These are phyloP conservation scores for Lactifluus pinguis DNA, from an alignment of 768 basidiomycete genomes.

Conservation along the genomic window DNA sequence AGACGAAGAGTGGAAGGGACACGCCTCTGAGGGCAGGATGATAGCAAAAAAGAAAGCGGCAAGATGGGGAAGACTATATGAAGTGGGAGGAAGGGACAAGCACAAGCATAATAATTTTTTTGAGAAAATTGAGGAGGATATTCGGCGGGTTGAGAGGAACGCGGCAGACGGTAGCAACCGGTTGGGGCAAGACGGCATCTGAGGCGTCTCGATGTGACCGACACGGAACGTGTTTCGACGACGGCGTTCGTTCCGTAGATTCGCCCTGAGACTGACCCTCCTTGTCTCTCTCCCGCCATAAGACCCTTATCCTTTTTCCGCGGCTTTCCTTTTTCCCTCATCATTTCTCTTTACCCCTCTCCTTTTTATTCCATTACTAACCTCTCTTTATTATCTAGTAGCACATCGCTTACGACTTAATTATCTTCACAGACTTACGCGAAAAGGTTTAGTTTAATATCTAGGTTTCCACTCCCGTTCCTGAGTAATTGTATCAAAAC, in stretches of 20 bases:
- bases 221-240: slow-evolving; percentile 74
- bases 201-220: slow-evolving; percentile 48
- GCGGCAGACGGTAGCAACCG: slow-evolving; percentile 47
- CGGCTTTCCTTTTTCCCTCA: neutral
- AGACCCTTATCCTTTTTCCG: neutral
- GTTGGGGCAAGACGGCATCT: slow-evolving; percentile 42
- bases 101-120: slow-evolving; percentile 26
- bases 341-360: neutral
- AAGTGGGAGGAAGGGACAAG: slow-evolving; percentile 15
- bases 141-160: slow-evolving; percentile 36
- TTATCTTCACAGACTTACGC: slow-evolving; percentile 7
- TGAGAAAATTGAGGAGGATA: slow-evolving; percentile 37
- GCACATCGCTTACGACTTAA: neutral
- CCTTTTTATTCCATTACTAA: neutral
- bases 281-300: neutral
- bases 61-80: slow-evolving; percentile 21
- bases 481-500: neutral
- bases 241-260: slow-evolving; percentile 34
- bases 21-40: slow-evolving; percentile 14
- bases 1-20: slow-evolving; percentile 2
- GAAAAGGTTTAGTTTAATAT: slow-evolving; percentile 10
- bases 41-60: slow-evolving; percentile 9
- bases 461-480: slow-evolving; percentile 6
- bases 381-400: neutral
- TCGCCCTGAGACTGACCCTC: slow-evolving; percentile 20